A percentile compares a stretch with the other conserved stretches of the same genome.
Evolutionary conservation across 2,329 filamentous ascomycete genomes (phyloP).

Genomic region (Corynespora cassiicola): DNA sequence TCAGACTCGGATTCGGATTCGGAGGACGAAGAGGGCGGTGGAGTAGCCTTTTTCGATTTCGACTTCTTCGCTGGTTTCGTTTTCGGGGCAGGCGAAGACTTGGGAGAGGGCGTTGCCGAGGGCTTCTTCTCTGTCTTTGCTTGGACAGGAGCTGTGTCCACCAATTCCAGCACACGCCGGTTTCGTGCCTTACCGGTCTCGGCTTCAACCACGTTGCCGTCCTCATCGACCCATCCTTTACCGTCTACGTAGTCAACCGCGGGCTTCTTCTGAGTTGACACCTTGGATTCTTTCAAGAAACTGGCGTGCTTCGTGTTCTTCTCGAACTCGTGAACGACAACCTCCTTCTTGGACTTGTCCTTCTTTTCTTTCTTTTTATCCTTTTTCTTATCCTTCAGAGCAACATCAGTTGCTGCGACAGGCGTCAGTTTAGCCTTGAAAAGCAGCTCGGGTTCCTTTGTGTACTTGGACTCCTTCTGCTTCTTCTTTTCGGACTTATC

Average conservation of each 20-base stretch:
- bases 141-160: conserved; percentile 23
- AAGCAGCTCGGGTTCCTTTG: conserved; percentile 78
- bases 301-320: conserved; percentile 82
- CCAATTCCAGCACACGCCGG: conserved; percentile 39
- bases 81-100: conserved; percentile 20
- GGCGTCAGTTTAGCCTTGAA: conserved; percentile 80
- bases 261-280: conserved; percentile 52
- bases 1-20: conserved; percentile 31
- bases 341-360: conserved; percentile 60
- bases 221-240: conserved; percentile 84
- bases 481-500: conserved; percentile 65
- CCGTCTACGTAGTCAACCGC: conserved; percentile 77
- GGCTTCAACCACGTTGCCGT: conserved; percentile 76
- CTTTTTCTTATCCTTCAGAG: conserved; percentile 50
- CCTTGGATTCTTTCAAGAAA: conserved; percentile 71
- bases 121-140: conserved; percentile 17
- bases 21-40: conserved; percentile 31
- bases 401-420: conserved; percentile 41
- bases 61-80: conserved; percentile 24
- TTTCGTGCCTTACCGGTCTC: conserved; percentile 46
- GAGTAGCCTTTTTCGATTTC: conserved; percentile 27
- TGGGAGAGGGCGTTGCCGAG: conserved; percentile 23
- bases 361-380: conserved; percentile 66
- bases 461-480: conserved; percentile 76
- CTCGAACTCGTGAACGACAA: conserved; percentile 86